phyloP scores from a whole-genome alignment of 805 yeast genomes.

The Debaryomyces tyrocola region DNA sequence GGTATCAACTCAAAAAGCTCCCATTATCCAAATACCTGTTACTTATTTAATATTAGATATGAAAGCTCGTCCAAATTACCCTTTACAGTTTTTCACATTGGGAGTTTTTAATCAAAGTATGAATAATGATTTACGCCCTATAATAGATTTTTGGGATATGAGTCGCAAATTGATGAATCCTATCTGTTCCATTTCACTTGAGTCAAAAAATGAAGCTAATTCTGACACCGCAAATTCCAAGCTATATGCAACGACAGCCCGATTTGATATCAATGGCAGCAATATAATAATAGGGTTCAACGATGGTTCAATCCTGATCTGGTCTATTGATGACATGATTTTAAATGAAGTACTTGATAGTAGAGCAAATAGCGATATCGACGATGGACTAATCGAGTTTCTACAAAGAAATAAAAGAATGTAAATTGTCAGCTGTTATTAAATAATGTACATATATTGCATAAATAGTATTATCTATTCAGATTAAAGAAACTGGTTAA shows the following conservation, averaged over 20 bases:
- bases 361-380: conserved; percentile 9
- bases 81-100: conserved; percentile 25
- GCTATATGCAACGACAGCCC: conserved; percentile 7
- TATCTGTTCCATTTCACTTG: conserved; percentile 11
- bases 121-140: conserved; percentile 3
- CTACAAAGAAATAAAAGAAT: neutral
- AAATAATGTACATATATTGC: conserved; percentile 2
- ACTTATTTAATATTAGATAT: conserved; percentile 17
- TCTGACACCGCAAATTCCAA: neutral
- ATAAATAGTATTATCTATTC: neutral
- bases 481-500: conserved; percentile 7
- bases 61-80: conserved; percentile 15
- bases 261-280: conserved; percentile 18
- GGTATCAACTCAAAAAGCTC: conserved; percentile 9
- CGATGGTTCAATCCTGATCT: conserved; percentile 17
- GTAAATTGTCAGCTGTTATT: neutral
- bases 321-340: conserved; percentile 9
- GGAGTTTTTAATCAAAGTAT: conserved; percentile 14
- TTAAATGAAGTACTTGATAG: conserved; percentile 2
- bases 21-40: conserved; percentile 20
- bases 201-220: neutral
- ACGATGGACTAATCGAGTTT: conserved; percentile 7
- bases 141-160: conserved; percentile 33
- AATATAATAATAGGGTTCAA: conserved; percentile 20
- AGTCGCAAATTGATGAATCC: conserved; percentile 16